Conservation (phyloP, 768 basidiomycete genomes). For the Gymnopilus junonius region DNA sequence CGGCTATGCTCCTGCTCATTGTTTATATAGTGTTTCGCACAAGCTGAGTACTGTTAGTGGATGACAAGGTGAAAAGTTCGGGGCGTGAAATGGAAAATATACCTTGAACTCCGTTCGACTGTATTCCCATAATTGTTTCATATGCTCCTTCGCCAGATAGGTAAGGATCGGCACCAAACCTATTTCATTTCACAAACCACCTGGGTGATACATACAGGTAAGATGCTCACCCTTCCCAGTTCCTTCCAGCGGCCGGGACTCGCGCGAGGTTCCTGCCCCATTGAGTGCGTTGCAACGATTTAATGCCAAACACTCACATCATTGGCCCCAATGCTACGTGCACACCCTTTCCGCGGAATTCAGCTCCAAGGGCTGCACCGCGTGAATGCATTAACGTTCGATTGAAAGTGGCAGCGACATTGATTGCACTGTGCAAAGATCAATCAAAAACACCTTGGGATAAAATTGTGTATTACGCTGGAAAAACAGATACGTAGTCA, state of each 20-base stretch:
- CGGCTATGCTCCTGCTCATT: conserved; percentile 56
- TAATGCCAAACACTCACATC: conserved; percentile 38
- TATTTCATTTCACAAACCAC: conserved; percentile 13
- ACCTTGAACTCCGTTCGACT: conserved; percentile 56
- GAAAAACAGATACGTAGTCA: conserved; percentile 52
- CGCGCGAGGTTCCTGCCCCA: conserved; percentile 46
- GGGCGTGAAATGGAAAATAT: neutral
- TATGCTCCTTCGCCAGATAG: conserved; percentile 59
- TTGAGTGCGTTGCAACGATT: neutral
- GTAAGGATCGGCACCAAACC: conserved; percentile 58
- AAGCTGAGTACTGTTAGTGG: conserved; percentile 25
- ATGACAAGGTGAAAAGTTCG: neutral
- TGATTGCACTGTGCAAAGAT: conserved; percentile 43
- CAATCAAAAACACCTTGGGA: neutral
- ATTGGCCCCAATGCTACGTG: conserved; percentile 56
- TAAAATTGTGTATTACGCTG: conserved; percentile 38
- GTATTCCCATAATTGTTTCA: conserved; percentile 55
- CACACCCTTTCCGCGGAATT: conserved; percentile 65
- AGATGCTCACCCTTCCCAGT: conserved; percentile 52
- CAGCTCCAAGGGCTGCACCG: conserved; percentile 59
- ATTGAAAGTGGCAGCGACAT: conserved; percentile 58
- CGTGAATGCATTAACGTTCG: conserved; percentile 59
- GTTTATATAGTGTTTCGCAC: conserved; percentile 50
- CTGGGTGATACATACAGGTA: neutral
- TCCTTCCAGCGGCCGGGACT: conserved; percentile 50